A percentile compares a stretch with the other conserved stretches of the same genome.
These are phyloP conservation scores for Podila clonocystis DNA, from an alignment of 192 early-diverging fungal genomes.

Conservation along the genomic window DNA sequence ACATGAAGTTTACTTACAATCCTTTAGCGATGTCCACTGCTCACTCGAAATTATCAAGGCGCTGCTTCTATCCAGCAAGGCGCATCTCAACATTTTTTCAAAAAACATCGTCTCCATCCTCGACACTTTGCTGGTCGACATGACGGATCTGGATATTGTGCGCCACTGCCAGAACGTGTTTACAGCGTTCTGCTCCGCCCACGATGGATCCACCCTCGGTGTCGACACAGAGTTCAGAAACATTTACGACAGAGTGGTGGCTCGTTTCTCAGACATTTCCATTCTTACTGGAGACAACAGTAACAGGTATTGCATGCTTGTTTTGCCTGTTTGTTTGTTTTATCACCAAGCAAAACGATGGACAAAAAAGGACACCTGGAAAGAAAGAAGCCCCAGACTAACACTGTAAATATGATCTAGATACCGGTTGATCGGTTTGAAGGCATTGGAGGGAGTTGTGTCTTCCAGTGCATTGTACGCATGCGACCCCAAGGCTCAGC, in stretches of 20 bases:
- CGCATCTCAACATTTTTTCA: constrained; percentile 85
- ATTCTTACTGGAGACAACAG: constrained; percentile 33
- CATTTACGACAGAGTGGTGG: constrained; percentile 66
- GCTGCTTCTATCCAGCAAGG: constrained; percentile 75
- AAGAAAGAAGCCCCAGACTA: not conserved
- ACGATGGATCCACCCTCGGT: constrained; percentile 75
- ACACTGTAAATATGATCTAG: constrained; percentile 9
- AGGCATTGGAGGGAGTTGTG: constrained; percentile 68
- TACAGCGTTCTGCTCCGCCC: constrained; percentile 79
- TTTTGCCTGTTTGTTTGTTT: not conserved
- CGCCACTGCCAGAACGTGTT: constrained; percentile 44
- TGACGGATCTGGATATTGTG: constrained; percentile 38
- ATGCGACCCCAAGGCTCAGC: constrained; percentile 67
- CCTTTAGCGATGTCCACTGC: constrained; percentile 64
- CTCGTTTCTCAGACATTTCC: constrained; percentile 60
- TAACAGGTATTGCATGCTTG: constrained; percentile 27
- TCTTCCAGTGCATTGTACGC: constrained; percentile 72
- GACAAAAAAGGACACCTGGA: not conserved
- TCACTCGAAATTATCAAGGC: constrained; percentile 80
- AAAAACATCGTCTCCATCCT: constrained; percentile 80
- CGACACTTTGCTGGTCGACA: constrained; percentile 47
- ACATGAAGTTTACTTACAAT: not conserved
- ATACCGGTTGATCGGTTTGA: constrained; percentile 65
- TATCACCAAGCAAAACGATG: not conserved
- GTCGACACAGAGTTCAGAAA: constrained; percentile 72